Evolutionary conservation across 2,329 filamentous ascomycete species (phyloP), one percentile per base, ranked within the genome.

Genomic region (Arthroderma sp.): DNA sequence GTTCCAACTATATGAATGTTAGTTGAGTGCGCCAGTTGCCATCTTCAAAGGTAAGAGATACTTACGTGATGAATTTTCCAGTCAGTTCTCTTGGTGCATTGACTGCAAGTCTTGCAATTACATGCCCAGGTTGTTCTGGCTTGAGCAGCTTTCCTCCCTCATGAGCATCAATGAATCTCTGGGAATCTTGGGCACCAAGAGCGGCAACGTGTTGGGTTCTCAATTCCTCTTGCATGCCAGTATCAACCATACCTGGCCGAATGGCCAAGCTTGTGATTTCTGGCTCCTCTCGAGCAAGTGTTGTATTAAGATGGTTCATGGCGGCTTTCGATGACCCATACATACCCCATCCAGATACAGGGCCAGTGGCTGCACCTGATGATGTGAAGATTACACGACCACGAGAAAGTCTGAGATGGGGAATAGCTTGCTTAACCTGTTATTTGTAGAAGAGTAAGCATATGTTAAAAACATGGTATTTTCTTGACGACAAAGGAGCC

Each of bases 311-410:
- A 53, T 89, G 85, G 61, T 93, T 93, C 56, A 91, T 60, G 1
- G 83, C 86, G 0, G 86, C 86, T 65, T 94, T 94, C 11, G 80
- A 78, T 1, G 83, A 80, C 1, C 86, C 86, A 57, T 94, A 94
- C 3, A 81, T 74, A 32, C 80, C 83, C 86, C 86, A 94, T 0
- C 77, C 76, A 1, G 72, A 66, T 56, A 86, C 88, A 0, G 75
- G 74, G 39, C 70, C 72, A 3, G 65, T 62, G 1, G 86, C 75
- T 1, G 87, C 87, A 1, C 88, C 87, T 0, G 85, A 89, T 0
- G 85, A 91, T 6, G 83, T 77, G 58, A 91, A 79, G 8, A 94
- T 65, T 32, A 94, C 80, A 47, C 75, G 75, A 3, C 88, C 87
- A 30, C 79, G 72, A 3, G 74, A 70, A 49, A 76, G 69, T 29